Percentiles rank a stretch among this genome's conserved stretches.
Conservation (phyloP, 106 monocot genomes). For the Xerophyta viscosa region DNA sequence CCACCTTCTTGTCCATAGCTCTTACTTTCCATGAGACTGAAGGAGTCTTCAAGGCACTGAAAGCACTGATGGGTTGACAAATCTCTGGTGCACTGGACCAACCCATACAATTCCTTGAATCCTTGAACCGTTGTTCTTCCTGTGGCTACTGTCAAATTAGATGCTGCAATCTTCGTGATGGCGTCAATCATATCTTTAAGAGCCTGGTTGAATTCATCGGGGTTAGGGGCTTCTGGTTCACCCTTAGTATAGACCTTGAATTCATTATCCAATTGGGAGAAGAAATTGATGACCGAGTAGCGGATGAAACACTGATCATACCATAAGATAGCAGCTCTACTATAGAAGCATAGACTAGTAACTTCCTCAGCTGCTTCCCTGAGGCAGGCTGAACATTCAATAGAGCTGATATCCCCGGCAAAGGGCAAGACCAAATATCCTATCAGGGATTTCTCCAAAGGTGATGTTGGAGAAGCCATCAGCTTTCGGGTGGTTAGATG, state of each 20-base stretch:
- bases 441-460: conserved; percentile 6
- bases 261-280: background rate
- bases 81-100: background rate
- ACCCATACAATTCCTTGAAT: background rate
- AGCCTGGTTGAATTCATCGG: conserved; percentile 3
- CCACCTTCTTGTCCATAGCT: too few species aligned
- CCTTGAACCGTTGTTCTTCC: background rate
- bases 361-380: conserved; percentile 5
- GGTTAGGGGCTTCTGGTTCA: background rate
- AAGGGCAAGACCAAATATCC: conserved; percentile 17
- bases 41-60: background rate
- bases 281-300: conserved; percentile 12
- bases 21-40: too few species aligned
- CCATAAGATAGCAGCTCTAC: conserved; percentile 21
- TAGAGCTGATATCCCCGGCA: conserved; percentile 25
- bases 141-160: background rate
- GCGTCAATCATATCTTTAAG: background rate
- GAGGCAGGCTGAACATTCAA: conserved; percentile 26
- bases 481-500: conserved; percentile 10
- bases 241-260: background rate
- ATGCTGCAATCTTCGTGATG: background rate
- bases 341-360: conserved; percentile 15
- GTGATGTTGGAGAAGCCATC: conserved; percentile 14
- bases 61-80: background rate
- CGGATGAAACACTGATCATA: conserved; percentile 33